Conservation (phyloP, 2,329 filamentous ascomycete species). For the Coleophoma cylindrospora region DNA sequence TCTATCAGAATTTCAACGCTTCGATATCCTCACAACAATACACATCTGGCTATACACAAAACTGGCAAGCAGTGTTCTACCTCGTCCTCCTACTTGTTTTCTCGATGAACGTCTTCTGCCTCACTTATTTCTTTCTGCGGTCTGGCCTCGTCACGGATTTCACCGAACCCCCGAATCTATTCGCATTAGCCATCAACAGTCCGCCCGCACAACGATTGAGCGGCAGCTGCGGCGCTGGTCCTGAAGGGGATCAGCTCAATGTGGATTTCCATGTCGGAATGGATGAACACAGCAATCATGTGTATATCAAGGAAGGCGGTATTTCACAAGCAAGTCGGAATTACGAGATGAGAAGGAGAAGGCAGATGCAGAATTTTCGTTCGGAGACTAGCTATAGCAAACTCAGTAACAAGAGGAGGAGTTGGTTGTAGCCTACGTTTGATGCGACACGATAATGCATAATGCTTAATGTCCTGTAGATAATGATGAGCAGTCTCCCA, state of each 20-base stretch:
- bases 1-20: constrained; percentile 57
- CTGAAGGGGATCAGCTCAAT: constrained; percentile 25
- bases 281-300: constrained; percentile 43
- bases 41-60: constrained; percentile 55
- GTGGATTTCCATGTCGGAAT: constrained; percentile 37
- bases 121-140: constrained; percentile 52
- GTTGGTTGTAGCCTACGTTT: neutral
- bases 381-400: neutral
- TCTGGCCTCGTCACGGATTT: constrained; percentile 69
- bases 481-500: too few species aligned
- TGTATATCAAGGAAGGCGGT: constrained; percentile 42
- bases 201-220: constrained; percentile 45
- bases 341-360: constrained; percentile 3
- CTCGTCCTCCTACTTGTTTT: constrained; percentile 61
- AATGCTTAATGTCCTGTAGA: neutral
- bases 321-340: neutral
- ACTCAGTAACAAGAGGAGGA: neutral
- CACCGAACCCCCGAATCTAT: constrained; percentile 72
- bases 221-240: constrained; percentile 52
- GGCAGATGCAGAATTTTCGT: neutral
- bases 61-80: constrained; percentile 64
- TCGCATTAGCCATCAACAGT: constrained; percentile 65
- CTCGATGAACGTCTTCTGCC: constrained; percentile 59
- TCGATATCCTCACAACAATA: constrained; percentile 63
- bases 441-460: neutral